A percentile compares a stretch with the other conserved stretches of the same genome.
Conservation (phyloP, 805 yeast genomes). For the Yamadazyma ubonensis region DNA sequence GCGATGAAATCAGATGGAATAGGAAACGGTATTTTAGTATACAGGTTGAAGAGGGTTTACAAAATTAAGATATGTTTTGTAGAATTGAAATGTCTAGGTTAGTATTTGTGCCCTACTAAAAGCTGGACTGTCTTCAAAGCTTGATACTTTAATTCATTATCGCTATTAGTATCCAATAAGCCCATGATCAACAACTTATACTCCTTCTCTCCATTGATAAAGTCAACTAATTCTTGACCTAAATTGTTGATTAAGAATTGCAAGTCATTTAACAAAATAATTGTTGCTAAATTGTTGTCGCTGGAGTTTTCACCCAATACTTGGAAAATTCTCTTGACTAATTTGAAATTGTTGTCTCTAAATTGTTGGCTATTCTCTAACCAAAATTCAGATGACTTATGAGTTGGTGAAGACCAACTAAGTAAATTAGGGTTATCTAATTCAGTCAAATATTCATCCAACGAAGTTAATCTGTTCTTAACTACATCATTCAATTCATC, state of each 20-base stretch:
- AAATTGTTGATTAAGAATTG: conserved; percentile 41
- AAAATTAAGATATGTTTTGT: not conserved
- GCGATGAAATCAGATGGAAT: not conserved
- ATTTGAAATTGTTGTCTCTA: conserved; percentile 73
- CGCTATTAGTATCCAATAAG: conserved; percentile 65
- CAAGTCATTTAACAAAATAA: conserved; percentile 44
- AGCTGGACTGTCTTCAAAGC: conserved; percentile 95
- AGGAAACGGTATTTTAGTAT: not conserved
- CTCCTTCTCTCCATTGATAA: conserved; percentile 49
- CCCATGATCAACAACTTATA: conserved; percentile 80
- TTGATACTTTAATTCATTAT: conserved; percentile 88
- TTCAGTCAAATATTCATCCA: conserved; percentile 89
- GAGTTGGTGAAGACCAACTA: conserved; percentile 85
- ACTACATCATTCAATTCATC: conserved; percentile 69
- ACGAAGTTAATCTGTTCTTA: conserved; percentile 71
- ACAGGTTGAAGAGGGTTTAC: not conserved
- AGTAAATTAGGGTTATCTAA: conserved; percentile 71
- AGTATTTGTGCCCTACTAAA: conserved; percentile 65
- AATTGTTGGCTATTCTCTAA: conserved; percentile 73
- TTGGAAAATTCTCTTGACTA: conserved; percentile 59
- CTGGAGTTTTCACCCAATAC: conserved; percentile 39
- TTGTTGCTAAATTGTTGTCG: conserved; percentile 22
- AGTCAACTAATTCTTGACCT: conserved; percentile 38
- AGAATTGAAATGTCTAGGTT: conserved; percentile 8
- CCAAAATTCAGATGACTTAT: conserved; percentile 87